A percentile compares a stretch with the other conserved stretches of the same genome.
Evolutionary conservation across 202 grass and related monocot genomes (phyloP).

Genomic region (Carex sylvatica): DNA sequence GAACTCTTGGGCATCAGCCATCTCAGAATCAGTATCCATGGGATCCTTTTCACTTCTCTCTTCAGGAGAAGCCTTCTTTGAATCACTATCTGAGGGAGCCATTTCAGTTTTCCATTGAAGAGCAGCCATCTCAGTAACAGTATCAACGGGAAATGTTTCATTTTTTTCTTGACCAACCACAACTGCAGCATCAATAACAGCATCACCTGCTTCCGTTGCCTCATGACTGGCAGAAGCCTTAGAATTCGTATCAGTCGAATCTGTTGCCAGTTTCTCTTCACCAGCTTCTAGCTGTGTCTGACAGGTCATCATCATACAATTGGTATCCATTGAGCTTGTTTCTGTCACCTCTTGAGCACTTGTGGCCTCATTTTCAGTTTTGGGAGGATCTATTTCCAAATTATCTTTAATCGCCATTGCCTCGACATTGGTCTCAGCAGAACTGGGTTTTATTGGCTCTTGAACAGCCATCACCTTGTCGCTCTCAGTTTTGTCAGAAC

Average conservation of each 20-base stretch:
- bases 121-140: neutral
- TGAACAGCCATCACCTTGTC: neutral
- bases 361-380: neutral
- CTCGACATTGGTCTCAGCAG: neutral
- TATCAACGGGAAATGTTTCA: neutral
- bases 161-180: neutral
- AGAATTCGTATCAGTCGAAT: neutral
- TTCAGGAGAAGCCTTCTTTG: neutral
- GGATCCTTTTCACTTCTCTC: constrained; percentile 1
- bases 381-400: neutral
- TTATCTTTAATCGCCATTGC: neutral
- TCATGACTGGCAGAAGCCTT: neutral
- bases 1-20: constrained; percentile 28
- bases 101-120: neutral
- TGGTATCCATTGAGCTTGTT: neutral
- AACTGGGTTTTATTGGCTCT: neutral
- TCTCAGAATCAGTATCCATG: constrained; percentile 10
- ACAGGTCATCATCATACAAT: neutral
- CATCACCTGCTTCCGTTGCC: neutral
- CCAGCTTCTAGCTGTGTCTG: neutral
- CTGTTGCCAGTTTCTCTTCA: constrained; percentile 10
- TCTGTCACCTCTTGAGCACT: constrained; percentile 16
- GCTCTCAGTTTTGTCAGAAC: neutral
- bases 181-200: neutral
- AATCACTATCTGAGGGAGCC: neutral